Percentiles rank a stretch among this genome's conserved stretches.
phyloP scores from a whole-genome alignment of 176 grass and related monocot genomes.

The Carex pumila region DNA sequence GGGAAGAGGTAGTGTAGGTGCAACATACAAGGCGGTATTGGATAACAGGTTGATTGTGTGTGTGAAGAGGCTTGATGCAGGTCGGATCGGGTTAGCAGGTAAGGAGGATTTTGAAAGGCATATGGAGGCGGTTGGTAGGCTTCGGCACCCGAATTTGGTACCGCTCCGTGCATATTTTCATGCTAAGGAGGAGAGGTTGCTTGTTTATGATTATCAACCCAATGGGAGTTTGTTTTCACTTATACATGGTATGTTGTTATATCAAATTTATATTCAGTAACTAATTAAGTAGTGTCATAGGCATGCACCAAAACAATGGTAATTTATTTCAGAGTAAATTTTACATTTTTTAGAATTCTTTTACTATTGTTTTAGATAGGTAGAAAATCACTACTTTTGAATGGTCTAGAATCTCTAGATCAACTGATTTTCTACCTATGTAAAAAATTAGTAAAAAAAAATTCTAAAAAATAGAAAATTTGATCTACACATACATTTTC shows the following conservation, averaged over 20 bases:
- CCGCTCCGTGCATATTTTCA: constrained; percentile 79
- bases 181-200: constrained; percentile 89
- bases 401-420: too few species aligned
- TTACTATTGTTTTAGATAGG: too few species aligned
- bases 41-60: constrained; percentile 58
- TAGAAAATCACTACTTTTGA: too few species aligned
- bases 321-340: too few species aligned
- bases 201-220: constrained; percentile 94
- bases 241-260: constrained; percentile 43
- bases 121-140: constrained; percentile 82
- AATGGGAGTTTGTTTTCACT: constrained; percentile 88
- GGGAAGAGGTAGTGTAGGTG: constrained; percentile 71
- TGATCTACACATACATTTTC: too few species aligned
- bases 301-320: neutral
- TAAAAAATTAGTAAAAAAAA: too few species aligned
- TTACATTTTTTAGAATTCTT: too few species aligned
- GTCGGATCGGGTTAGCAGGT: constrained; percentile 56
- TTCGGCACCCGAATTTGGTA: constrained; percentile 85
- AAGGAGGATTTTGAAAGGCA: constrained; percentile 77
- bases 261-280: neutral
- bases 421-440: too few species aligned
- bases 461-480: too few species aligned
- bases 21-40: constrained; percentile 86
- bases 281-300: neutral
- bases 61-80: constrained; percentile 74